Conservation (phyloP, 2,329 filamentous ascomycete genomes). For the Metarhizium anisopliae region DNA sequence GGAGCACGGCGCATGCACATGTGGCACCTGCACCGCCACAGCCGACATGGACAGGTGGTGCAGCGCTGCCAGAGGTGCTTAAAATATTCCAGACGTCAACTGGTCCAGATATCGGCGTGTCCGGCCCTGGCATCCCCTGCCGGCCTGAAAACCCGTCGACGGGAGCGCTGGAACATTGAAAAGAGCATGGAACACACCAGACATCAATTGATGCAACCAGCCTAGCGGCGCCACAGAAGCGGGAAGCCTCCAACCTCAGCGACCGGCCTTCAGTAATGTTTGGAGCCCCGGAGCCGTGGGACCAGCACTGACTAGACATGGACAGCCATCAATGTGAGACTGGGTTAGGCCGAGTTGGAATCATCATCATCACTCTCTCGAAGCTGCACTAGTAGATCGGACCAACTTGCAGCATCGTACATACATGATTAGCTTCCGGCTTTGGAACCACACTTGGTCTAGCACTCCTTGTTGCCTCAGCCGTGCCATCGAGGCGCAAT, state of each 20-base stretch:
- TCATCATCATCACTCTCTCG: too few species aligned
- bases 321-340: too few species aligned
- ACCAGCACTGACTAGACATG: too few species aligned
- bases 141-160: background rate
- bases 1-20: background rate
- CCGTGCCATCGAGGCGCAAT: background rate
- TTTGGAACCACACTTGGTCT: background rate
- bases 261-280: too few species aligned
- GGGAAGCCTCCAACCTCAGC: background rate
- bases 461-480: background rate
- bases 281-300: too few species aligned
- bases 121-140: background rate
- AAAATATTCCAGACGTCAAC: too few species aligned
- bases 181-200: too few species aligned
- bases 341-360: too few species aligned
- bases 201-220: too few species aligned
- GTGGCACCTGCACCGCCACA: conserved; percentile 1
- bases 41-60: background rate
- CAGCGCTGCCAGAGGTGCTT: too few species aligned
- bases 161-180: too few species aligned
- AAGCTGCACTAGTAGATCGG: background rate
- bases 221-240: background rate
- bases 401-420: conserved; percentile 5
- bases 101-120: background rate
- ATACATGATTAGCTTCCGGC: conserved; percentile 1